phyloP scores from a whole-genome alignment of 257 asterid species.

The Cynanchum wilfordii region DNA sequence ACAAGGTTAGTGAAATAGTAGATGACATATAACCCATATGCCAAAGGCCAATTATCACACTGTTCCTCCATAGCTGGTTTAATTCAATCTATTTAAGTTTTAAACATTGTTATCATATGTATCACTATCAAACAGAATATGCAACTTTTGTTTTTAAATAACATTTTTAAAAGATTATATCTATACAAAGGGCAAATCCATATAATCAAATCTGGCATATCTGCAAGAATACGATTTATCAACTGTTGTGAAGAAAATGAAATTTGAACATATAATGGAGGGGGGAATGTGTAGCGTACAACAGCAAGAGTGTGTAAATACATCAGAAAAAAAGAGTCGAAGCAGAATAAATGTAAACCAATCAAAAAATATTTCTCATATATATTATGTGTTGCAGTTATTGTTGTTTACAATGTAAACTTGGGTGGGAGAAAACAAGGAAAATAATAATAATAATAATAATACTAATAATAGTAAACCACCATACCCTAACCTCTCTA shows the following conservation, averaged over 20 bases:
- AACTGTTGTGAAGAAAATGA: neutral
- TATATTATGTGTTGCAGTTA: conserved; percentile 7
- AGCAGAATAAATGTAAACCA: neutral
- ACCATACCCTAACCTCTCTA: neutral
- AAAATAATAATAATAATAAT: neutral
- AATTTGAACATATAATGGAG: neutral
- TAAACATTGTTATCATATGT: too few species aligned
- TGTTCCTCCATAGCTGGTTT: too few species aligned
- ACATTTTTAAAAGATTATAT: too few species aligned
- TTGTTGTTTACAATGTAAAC: conserved; percentile 16
- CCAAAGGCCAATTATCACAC: neutral
- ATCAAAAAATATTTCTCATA: conserved; percentile 12
- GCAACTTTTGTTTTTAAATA: too few species aligned
- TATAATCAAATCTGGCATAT: too few species aligned
- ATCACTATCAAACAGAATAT: too few species aligned
- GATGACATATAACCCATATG: neutral
- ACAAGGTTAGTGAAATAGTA: neutral
- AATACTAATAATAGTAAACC: neutral
- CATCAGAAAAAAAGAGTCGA: too few species aligned
- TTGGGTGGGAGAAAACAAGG: conserved; percentile 7
- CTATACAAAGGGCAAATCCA: neutral
- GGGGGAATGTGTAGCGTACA: neutral
- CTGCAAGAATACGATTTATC: neutral
- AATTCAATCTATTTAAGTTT: too few species aligned
- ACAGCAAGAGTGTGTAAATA: neutral